These are phyloP conservation scores for Francoa sonchifolia DNA, from an alignment of 441 rosid species.

Conservation along the genomic window DNA sequence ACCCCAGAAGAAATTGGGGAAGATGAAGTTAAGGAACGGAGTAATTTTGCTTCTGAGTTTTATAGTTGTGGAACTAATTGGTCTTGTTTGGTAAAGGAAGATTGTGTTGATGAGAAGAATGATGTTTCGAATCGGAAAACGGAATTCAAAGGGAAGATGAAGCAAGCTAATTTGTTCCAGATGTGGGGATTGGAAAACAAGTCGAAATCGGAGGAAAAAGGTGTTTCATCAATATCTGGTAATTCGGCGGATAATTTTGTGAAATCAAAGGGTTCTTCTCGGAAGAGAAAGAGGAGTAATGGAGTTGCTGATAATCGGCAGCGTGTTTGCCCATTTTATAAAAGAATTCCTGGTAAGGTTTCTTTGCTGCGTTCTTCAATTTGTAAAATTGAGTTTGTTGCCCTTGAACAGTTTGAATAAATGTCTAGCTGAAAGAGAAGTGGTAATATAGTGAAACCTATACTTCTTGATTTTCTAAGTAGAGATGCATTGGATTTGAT, in stretches of 20 bases:
- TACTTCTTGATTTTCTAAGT: no score
- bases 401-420: neutral
- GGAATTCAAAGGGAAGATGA: conserved; percentile 22
- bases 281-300: conserved; percentile 1
- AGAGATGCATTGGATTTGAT: neutral
- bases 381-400: neutral
- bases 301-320: conserved; percentile 18
- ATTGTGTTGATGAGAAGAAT: neutral
- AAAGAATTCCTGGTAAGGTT: conserved; percentile 53
- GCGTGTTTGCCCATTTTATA: conserved; percentile 60
- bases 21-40: no score
- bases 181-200: conserved; percentile 41
- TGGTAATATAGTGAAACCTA: no score
- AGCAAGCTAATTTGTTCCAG: conserved; percentile 43
- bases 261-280: conserved; percentile 5
- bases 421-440: no score
- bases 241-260: neutral
- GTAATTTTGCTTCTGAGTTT: conserved; percentile 54
- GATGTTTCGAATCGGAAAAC: conserved; percentile 7
- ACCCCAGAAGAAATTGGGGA: conserved; percentile 9
- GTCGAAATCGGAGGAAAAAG: conserved; percentile 12
- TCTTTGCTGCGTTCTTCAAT: neutral
- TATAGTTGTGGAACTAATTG: conserved; percentile 50
- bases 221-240: neutral
- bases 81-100: conserved; percentile 28